Evolutionary conservation across 345 rosid genomes (phyloP).

Genomic region (Linum tenue): DNA sequence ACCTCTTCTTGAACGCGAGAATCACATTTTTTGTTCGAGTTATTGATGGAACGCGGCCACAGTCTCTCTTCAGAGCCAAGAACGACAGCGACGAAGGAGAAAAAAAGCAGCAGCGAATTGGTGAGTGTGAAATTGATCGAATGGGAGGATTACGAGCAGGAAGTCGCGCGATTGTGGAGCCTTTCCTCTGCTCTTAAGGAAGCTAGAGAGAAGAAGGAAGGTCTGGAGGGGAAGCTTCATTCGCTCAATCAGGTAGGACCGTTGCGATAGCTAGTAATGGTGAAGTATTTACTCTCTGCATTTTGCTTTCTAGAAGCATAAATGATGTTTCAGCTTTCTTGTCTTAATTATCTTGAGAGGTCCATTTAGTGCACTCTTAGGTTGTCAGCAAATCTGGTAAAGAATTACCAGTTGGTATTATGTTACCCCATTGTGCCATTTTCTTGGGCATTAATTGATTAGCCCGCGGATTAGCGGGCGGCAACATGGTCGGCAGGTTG

Average conservation of each 20-base stretch:
- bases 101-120: constrained; percentile 14
- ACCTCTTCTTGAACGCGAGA: constrained; percentile 11
- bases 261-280: neutral
- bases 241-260: constrained; percentile 64
- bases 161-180: constrained; percentile 74
- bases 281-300: too few relatives aligned
- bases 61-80: neutral
- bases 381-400: neutral
- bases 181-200: constrained; percentile 68
- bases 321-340: too few relatives aligned
- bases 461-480: constrained; percentile 76
- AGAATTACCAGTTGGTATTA: neutral
- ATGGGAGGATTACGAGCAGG: constrained; percentile 93
- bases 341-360: too few relatives aligned
- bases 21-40: constrained; percentile 4
- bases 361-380: neutral
- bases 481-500: constrained; percentile 62
- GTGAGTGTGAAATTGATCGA: constrained; percentile 43
- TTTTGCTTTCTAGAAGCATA: too few relatives aligned
- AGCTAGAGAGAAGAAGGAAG: constrained; percentile 51
- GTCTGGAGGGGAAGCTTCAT: constrained; percentile 46
- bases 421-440: constrained; percentile 7
- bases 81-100: neutral
- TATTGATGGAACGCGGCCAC: constrained; percentile 12
- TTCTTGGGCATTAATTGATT: constrained; percentile 49